These are phyloP conservation scores for Aspergillus sp. DNA, from an alignment of 2,329 filamentous ascomycete species.

Conservation along the genomic window DNA sequence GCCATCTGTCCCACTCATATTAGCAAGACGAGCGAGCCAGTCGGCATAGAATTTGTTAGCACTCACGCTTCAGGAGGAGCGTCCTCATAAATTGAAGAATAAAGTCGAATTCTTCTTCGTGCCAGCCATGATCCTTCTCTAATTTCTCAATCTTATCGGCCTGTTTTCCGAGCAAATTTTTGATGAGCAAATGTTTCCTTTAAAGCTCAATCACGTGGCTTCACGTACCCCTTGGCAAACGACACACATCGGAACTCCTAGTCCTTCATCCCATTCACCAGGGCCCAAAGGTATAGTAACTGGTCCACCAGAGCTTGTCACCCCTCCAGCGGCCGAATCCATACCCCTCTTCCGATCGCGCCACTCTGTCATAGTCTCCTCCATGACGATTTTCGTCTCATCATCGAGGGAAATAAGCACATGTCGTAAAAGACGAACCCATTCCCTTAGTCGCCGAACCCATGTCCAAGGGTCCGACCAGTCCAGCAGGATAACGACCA, in stretches of 20 bases:
- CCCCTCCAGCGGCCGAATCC: constrained; percentile 55
- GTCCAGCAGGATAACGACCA: constrained; percentile 87
- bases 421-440: constrained; percentile 77
- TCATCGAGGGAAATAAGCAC: constrained; percentile 69
- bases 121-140: constrained; percentile 87
- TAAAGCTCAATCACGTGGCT: neutral
- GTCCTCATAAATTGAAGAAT: constrained; percentile 91
- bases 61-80: constrained; percentile 75
- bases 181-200: constrained; percentile 11
- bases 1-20: constrained; percentile 54
- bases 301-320: constrained; percentile 60
- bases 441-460: constrained; percentile 81
- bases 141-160: constrained; percentile 85
- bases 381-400: constrained; percentile 76
- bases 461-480: constrained; percentile 94
- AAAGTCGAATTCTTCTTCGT: constrained; percentile 94
- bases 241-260: constrained; percentile 82
- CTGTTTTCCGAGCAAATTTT: constrained; percentile 34
- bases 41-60: constrained; percentile 3
- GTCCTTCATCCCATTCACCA: constrained; percentile 87
- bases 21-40: neutral
- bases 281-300: constrained; percentile 73
- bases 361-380: constrained; percentile 78
- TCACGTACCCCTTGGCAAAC: constrained; percentile 84
- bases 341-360: constrained; percentile 66